Evolutionary conservation across 1,284 basidiomycete species (phyloP).

Genomic region (Erythrobasidium hasegawianum): DNA sequence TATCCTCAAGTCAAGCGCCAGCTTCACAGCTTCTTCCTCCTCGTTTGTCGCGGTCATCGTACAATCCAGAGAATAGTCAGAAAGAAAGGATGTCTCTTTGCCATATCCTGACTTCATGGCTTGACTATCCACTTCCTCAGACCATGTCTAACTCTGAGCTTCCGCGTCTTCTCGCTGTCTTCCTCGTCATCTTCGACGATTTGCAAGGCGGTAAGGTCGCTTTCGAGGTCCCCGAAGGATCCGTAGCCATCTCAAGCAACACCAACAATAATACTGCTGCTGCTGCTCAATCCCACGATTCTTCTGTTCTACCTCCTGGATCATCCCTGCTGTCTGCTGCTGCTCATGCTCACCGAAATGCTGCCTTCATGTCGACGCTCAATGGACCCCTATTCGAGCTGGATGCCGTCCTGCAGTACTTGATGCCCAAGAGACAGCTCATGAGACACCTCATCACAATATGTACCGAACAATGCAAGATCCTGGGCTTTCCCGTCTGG

Average conservation of each 20-base stretch:
- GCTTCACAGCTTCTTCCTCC: not conserved
- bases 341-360: constrained; percentile 17
- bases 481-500: constrained; percentile 83
- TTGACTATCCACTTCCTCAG: no score
- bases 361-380: not conserved
- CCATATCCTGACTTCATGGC: no score
- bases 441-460: constrained; percentile 63
- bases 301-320: constrained; percentile 19
- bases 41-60: not conserved
- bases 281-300: not conserved
- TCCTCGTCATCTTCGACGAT: constrained; percentile 81
- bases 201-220: constrained; percentile 76
- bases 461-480: constrained; percentile 64
- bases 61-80: no score
- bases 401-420: constrained; percentile 25
- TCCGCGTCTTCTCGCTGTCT: constrained; percentile 71
- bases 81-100: no score
- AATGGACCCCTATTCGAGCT: constrained; percentile 26
- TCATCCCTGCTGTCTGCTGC: constrained; percentile 27
- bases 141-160: constrained; percentile 39
- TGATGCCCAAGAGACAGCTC: constrained; percentile 20
- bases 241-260: constrained; percentile 54
- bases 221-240: constrained; percentile 82
- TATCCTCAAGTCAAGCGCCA: constrained; percentile 44
- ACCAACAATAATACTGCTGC: not conserved